Evolutionary conservation across 352 stramenopile genomes (phyloP).

Genomic region (Globisporangium emineosum): DNA sequence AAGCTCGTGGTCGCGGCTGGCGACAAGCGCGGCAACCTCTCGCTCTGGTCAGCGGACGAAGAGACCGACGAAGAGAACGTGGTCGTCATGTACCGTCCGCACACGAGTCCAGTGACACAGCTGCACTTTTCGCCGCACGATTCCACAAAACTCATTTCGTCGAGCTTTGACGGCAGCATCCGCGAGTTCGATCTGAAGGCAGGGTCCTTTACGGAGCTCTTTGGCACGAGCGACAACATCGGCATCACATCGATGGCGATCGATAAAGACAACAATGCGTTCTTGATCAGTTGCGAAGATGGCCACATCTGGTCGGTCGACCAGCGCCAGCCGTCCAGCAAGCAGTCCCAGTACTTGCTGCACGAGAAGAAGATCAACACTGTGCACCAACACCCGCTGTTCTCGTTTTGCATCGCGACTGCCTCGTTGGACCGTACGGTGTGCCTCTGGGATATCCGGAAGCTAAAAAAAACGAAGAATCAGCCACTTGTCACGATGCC

Average conservation of each 20-base stretch:
- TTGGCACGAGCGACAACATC: conserved; percentile 35
- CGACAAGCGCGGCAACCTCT: conserved; percentile 75
- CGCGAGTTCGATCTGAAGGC: conserved; percentile 66
- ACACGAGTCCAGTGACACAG: conserved; percentile 60
- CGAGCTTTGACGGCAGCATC: conserved; percentile 71
- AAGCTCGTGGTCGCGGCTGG: conserved; percentile 60
- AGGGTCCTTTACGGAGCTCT: conserved; percentile 50
- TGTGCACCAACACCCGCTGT: conserved; percentile 62
- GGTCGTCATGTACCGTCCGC: conserved; percentile 65
- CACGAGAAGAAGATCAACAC: conserved; percentile 89
- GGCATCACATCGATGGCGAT: conserved; percentile 61
- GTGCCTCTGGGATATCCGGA: conserved; percentile 77
- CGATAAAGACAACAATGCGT: conserved; percentile 13
- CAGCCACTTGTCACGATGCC: conserved; percentile 53
- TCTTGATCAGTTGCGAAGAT: conserved; percentile 63
- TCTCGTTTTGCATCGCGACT: conserved; percentile 64
- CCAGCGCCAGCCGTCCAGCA: conserved; percentile 27
- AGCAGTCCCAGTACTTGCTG: conserved; percentile 36
- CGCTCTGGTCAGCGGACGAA: conserved; percentile 55
- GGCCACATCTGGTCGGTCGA: conserved; percentile 58
- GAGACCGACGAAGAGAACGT: conserved; percentile 19
- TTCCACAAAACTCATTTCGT: conserved; percentile 54
- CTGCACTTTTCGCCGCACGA: conserved; percentile 53
- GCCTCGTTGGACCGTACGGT: conserved; percentile 80
- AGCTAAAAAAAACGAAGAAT: conserved; percentile 40